phyloP scores from a whole-genome alignment of 2,329 filamentous ascomycete genomes.

The Apiospora marii region DNA sequence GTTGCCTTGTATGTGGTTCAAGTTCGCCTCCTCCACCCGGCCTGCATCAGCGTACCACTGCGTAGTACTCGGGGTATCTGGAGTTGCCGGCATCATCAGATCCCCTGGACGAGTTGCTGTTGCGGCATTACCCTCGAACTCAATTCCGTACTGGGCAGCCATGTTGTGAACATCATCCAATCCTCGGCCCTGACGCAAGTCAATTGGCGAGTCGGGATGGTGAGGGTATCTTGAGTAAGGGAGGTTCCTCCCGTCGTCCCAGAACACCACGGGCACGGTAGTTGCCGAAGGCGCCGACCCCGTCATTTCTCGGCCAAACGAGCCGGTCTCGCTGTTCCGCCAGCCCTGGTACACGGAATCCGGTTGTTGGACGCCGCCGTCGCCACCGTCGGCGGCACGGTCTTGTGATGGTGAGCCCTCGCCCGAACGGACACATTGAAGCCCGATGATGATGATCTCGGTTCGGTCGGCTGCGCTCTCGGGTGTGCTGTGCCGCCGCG shows the following conservation, averaged over 20 bases:
- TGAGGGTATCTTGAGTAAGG: background rate
- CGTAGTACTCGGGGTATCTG: background rate
- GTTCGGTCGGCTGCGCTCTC: background rate
- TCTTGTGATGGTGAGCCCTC: background rate
- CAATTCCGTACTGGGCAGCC: background rate
- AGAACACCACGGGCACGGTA: background rate
- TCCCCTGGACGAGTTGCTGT: background rate
- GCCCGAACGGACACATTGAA: background rate
- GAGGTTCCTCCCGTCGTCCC: background rate
- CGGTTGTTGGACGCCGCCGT: background rate
- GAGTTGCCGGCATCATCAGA: background rate
- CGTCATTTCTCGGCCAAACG: background rate
- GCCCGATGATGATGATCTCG: conserved; percentile 6
- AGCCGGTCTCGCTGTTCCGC: background rate
- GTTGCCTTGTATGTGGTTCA: background rate
- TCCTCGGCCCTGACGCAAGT: background rate
- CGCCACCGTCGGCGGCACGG: background rate
- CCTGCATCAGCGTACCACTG: background rate
- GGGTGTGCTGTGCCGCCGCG: background rate
- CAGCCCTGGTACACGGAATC: background rate
- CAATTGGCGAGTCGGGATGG: background rate
- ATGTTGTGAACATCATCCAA: background rate
- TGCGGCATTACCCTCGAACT: background rate
- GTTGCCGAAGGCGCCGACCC: background rate
- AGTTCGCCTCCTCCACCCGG: background rate